phyloP scores from a whole-genome alignment of 768 basidiomycete species.

The Gloeostereum incarnatum region DNA sequence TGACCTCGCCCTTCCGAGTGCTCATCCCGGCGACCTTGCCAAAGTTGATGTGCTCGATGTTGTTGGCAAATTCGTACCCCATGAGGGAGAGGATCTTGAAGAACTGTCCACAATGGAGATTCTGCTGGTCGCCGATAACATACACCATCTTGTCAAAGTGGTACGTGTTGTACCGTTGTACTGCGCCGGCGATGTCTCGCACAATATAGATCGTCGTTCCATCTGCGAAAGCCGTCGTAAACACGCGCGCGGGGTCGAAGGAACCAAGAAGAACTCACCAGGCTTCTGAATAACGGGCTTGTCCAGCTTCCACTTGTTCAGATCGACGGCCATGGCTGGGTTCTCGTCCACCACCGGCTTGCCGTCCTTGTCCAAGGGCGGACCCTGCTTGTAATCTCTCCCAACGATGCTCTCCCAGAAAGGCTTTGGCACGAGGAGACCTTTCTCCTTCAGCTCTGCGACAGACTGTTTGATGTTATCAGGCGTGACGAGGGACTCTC shows the following conservation, averaged over 20 bases:
- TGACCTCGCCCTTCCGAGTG: constrained; percentile 86
- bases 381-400: too few relatives aligned
- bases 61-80: constrained; percentile 80
- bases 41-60: constrained; percentile 83
- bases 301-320: constrained; percentile 88
- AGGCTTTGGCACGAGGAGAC: too few relatives aligned
- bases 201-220: constrained; percentile 93
- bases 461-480: constrained; percentile 69
- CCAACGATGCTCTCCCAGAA: too few relatives aligned
- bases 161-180: constrained; percentile 88
- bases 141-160: constrained; percentile 87
- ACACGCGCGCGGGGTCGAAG: not conserved
- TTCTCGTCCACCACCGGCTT: constrained; percentile 72
- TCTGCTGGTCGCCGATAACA: constrained; percentile 82
- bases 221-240: constrained; percentile 34
- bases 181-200: constrained; percentile 90
- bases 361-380: constrained; percentile 66
- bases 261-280: constrained; percentile 28
- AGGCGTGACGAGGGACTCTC: constrained; percentile 77
- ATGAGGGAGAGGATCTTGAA: constrained; percentile 91
- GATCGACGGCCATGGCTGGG: constrained; percentile 75
- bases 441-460: constrained; percentile 55
- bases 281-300: constrained; percentile 85
- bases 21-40: constrained; percentile 94
- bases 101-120: constrained; percentile 82